Percentiles rank a stretch among this genome's conserved stretches.
These are phyloP conservation scores for Colletotrichum chlorophyti DNA, from an alignment of 2,329 filamentous ascomycete genomes.

Conservation along the genomic window DNA sequence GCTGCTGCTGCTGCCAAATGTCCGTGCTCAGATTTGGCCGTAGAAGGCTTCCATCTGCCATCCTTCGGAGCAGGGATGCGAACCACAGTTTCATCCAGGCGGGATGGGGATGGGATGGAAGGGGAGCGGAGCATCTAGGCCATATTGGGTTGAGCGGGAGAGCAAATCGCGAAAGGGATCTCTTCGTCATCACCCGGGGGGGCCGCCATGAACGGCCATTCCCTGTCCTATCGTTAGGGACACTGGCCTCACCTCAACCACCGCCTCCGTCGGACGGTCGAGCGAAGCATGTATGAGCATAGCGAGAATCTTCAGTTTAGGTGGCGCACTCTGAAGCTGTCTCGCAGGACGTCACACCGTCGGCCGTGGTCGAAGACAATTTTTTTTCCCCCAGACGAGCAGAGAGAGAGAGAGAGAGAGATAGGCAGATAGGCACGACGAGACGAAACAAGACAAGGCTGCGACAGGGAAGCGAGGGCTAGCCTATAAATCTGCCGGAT, in stretches of 20 bases:
- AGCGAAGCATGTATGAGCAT: neutral
- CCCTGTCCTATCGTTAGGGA: neutral
- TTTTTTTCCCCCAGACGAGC: no score
- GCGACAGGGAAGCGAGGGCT: conserved; percentile 8
- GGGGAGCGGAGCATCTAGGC: no score
- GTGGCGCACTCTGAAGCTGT: no score
- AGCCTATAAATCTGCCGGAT: neutral
- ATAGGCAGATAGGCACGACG: conserved; percentile 24
- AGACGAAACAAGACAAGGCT: neutral
- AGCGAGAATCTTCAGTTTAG: no score
- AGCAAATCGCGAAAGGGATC: conserved; percentile 13
- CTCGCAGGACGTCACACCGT: no score
- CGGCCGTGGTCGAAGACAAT: no score
- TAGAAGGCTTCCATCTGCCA: conserved; percentile 25
- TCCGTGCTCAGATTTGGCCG: conserved; percentile 29
- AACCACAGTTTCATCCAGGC: conserved; percentile 29
- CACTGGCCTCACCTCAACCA: no score
- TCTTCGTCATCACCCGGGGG: conserved; percentile 18
- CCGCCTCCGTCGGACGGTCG: no score
- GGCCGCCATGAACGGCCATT: neutral
- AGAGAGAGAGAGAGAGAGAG: no score
- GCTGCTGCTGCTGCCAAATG: conserved; percentile 16
- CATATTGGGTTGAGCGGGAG: conserved; percentile 5
- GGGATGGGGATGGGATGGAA: conserved; percentile 7
- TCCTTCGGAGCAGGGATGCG: conserved; percentile 15